Evolutionary conservation across 345 rosid genomes (phyloP).

Genomic region (Pistacia vera): DNA sequence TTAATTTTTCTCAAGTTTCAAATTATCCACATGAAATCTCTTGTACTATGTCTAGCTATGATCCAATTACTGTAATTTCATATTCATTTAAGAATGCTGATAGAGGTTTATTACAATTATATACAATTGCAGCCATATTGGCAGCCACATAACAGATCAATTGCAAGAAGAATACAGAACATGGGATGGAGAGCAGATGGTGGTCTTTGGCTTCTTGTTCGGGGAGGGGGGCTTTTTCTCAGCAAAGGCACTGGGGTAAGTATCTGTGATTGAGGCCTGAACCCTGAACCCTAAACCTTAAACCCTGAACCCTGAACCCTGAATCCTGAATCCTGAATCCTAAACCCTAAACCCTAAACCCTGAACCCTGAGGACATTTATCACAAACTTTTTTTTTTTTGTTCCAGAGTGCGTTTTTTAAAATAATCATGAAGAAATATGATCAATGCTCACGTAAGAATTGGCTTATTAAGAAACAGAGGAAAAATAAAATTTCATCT

Average conservation of each 20-base stretch:
- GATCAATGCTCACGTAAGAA: neutral
- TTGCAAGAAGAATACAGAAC: slow-evolving; percentile 93
- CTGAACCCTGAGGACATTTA: too few relatives aligned
- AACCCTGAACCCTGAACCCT: too few relatives aligned
- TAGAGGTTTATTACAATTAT: neutral
- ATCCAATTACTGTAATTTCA: too few relatives aligned
- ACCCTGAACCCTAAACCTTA: too few relatives aligned
- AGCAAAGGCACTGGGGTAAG: slow-evolving; percentile 96
- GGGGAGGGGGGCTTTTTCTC: slow-evolving; percentile 97
- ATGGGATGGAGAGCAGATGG: slow-evolving; percentile 99
- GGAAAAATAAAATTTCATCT: too few relatives aligned
- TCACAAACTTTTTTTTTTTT: neutral
- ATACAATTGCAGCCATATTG: slow-evolving; percentile 67
- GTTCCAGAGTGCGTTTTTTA: neutral
- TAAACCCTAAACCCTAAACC: too few relatives aligned
- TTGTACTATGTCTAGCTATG: too few relatives aligned
- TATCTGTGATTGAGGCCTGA: slow-evolving; percentile 2
- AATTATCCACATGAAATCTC: neutral
- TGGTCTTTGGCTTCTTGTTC: slow-evolving; percentile 98
- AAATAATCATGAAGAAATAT: slow-evolving; percentile 10
- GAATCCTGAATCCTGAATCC: too few relatives aligned
- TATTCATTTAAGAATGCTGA: too few relatives aligned
- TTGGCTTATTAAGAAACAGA: too few relatives aligned
- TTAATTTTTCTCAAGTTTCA: too few relatives aligned
- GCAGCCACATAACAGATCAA: slow-evolving; percentile 99